A percentile compares a stretch with the other conserved stretches of the same genome.
Conservation (phyloP, 768 basidiomycete species). For the Hypholoma fasciculare region DNA sequence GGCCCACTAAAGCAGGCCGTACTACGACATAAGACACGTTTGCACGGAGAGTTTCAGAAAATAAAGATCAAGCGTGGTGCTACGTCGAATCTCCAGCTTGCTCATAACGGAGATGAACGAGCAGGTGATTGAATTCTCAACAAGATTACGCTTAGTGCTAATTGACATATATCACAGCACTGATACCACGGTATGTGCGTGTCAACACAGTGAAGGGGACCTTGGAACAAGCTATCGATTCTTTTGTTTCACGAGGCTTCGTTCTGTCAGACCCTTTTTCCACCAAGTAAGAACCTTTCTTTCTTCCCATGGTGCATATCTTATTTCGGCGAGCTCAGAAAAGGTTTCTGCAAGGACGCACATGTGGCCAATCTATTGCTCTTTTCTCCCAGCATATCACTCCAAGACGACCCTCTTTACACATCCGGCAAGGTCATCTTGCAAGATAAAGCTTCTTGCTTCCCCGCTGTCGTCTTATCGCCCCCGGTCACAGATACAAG, state of each 20-base stretch:
- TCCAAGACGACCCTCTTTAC: conserved; percentile 76
- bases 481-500: conserved; percentile 55
- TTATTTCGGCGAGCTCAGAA: conserved; percentile 34
- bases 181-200: conserved; percentile 83
- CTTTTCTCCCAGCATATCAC: conserved; percentile 65
- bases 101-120: conserved; percentile 56
- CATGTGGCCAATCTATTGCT: conserved; percentile 84
- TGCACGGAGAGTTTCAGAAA: conserved; percentile 84
- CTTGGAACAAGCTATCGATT: conserved; percentile 59
- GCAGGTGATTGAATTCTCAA: conserved; percentile 48
- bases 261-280: conserved; percentile 48
- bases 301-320: neutral
- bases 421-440: conserved; percentile 81
- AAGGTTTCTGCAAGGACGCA: conserved; percentile 67
- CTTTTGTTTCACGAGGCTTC: conserved; percentile 60
- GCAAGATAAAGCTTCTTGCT: conserved; percentile 98
- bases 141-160: conserved; percentile 4
- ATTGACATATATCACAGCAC: conserved; percentile 38
- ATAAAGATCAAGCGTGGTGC: conserved; percentile 77
- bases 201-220: conserved; percentile 77
- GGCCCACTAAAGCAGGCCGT: conserved; percentile 89
- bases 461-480: conserved; percentile 86
- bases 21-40: conserved; percentile 84
- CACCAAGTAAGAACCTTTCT: conserved; percentile 41
- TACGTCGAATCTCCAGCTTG: conserved; percentile 64